A percentile compares a stretch with the other conserved stretches of the same genome.
Evolutionary conservation across 1,139 yeast species (phyloP).

Genomic region (Lodderomyces orthopsilosis): DNA sequence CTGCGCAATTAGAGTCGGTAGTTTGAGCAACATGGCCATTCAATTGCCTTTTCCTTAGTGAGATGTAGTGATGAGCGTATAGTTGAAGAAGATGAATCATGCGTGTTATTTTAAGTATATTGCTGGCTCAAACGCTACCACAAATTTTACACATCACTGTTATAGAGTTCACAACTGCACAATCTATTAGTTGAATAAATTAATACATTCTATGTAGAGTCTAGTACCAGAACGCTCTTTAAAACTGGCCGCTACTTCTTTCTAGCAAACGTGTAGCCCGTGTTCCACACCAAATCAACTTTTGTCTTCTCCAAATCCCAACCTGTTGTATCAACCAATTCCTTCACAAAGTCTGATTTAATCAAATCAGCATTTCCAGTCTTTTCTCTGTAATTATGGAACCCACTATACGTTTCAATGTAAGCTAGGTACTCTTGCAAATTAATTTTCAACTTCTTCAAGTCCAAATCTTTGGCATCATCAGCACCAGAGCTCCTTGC

Average conservation of each 20-base stretch:
- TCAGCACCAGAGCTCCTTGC: conserved; percentile 16
- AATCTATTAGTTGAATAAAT: too few relatives aligned
- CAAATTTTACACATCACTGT: too few relatives aligned
- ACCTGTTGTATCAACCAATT: conserved; percentile 27
- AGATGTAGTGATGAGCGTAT: too few relatives aligned
- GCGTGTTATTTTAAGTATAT: too few relatives aligned
- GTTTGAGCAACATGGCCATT: conserved; percentile 13
- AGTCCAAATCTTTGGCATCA: conserved; percentile 21
- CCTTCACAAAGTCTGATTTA: conserved; percentile 20
- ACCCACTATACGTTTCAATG: conserved; percentile 38
- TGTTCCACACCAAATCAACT: conserved; percentile 37
- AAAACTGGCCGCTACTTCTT: conserved; percentile 13
- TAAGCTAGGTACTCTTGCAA: conserved; percentile 29
- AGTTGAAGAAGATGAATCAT: too few relatives aligned
- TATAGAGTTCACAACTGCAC: too few relatives aligned
- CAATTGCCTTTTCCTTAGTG: conserved; percentile 3
- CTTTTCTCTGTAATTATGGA: conserved; percentile 31
- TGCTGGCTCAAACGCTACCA: too few relatives aligned
- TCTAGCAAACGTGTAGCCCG: conserved; percentile 39
- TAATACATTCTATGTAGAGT: too few relatives aligned
- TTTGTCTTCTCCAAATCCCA: conserved; percentile 30
- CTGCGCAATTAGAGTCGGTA: conserved; percentile 19
- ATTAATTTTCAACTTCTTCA: conserved; percentile 21
- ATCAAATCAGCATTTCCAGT: conserved; percentile 25
- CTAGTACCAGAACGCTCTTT: background rate